Conservation (phyloP, 1,139 yeast genomes). For the Candida sanyaensis region DNA sequence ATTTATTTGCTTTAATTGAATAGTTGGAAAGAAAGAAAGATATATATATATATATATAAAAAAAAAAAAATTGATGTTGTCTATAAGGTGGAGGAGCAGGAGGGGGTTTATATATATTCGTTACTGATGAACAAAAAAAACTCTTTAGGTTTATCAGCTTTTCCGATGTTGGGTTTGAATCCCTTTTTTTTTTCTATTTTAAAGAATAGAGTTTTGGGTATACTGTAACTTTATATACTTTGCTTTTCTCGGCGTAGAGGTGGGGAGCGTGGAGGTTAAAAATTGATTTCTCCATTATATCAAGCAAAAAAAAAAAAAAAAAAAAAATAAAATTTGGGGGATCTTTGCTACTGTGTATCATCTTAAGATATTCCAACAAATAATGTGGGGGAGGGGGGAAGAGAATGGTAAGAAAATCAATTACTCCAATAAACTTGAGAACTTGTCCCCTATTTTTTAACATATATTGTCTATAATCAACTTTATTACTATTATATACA, state of each 20-base stretch:
- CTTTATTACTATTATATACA: no score
- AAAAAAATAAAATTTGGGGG: background rate
- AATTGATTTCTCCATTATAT: no score
- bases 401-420: no score
- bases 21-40: no score
- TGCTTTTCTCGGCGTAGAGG: conserved; percentile 3
- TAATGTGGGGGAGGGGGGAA: no score
- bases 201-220: background rate
- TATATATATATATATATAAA: no score
- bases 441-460: no score
- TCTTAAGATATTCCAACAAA: no score
- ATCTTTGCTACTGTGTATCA: background rate
- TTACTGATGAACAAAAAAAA: no score
- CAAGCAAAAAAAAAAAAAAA: background rate
- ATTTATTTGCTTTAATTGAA: background rate
- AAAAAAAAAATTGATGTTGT: background rate
- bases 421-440: no score
- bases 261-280: conserved; percentile 4
- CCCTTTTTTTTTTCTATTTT: background rate
- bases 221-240: background rate
- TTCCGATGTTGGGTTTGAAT: background rate
- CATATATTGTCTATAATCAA: no score
- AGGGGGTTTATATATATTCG: no score
- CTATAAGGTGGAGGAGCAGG: background rate
- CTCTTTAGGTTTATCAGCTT: background rate